Base-by-base conservation (phyloP, 345 rosid species). In the Lumnitzera littorea region DNA sequence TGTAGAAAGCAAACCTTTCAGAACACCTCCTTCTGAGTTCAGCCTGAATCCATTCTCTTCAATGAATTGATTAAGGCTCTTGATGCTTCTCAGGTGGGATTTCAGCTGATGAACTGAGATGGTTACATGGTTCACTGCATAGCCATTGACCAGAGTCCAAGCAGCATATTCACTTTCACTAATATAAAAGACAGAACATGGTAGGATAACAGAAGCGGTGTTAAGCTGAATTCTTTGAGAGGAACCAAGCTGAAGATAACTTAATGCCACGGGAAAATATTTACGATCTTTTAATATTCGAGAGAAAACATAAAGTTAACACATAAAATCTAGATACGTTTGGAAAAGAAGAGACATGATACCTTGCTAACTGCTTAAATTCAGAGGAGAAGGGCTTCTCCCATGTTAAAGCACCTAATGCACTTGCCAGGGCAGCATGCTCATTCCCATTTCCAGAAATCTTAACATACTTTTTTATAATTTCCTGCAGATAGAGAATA, bases 121-220 rank as follows among this genome's bases (percentile, higher is more conserved):
- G 1, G 98, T 85, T 46, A 89, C 85, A 76, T 92, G 98, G 75
- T 92, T 92, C 67, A 92, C 68, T 4, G 94, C 88, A 78, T 87
- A 89, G 25, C 98, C 98, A 68, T 92, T 81, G 66, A 85, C 80
- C 46, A 92, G 89, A 17, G 91, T 81, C 96, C 98, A 92, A 46
- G 96, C 98, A 67, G 84, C 96, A 80, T 78, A 87, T 72, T 91
- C 98, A 61, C 90, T 91, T 81, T 88, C 96, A 74, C 96, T 91
- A 61, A 15, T 65, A n/a, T 65, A n/a, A 50, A 53, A 27, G 24
- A 50, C 29, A 57, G 43, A 36, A 36, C 0, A 36, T 36, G 43
- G 43, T 36, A 36, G 43, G 43, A 36, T 7, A 36, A 9, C 43
- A 36, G 10, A 36, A 36, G 43, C 7, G 9, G 43, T 36, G 10